phyloP scores from a whole-genome alignment of 306 rosid genomes.

The Quercus bicolor region DNA sequence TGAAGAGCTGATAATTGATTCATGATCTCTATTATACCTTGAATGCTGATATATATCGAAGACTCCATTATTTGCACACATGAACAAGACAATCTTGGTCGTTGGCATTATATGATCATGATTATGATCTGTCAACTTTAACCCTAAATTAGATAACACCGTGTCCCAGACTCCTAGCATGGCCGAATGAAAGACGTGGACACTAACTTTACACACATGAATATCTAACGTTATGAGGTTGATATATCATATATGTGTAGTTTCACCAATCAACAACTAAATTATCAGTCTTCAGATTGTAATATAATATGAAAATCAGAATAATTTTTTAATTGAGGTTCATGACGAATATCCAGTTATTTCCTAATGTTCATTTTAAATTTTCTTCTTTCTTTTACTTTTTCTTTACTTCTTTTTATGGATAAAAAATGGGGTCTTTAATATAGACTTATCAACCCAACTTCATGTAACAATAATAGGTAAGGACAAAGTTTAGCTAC shows the following conservation, averaged over 20 bases:
- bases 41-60: neutral
- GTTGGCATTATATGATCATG: neutral
- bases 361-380: neutral
- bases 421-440: no score
- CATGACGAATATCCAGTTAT: neutral
- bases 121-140: neutral
- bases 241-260: neutral
- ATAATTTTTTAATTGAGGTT: neutral
- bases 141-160: neutral
- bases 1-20: neutral
- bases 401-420: no score
- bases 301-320: neutral
- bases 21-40: neutral
- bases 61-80: neutral
- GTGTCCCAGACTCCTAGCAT: neutral
- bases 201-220: neutral
- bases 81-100: neutral
- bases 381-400: neutral
- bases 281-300: neutral
- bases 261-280: neutral
- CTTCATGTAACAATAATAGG: no score
- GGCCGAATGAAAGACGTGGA: neutral
- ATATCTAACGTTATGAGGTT: neutral
- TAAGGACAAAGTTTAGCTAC: no score
- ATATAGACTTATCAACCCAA: no score